phyloP scores from a whole-genome alignment of 768 basidiomycete genomes.

The Leccinum barrowsii region DNA sequence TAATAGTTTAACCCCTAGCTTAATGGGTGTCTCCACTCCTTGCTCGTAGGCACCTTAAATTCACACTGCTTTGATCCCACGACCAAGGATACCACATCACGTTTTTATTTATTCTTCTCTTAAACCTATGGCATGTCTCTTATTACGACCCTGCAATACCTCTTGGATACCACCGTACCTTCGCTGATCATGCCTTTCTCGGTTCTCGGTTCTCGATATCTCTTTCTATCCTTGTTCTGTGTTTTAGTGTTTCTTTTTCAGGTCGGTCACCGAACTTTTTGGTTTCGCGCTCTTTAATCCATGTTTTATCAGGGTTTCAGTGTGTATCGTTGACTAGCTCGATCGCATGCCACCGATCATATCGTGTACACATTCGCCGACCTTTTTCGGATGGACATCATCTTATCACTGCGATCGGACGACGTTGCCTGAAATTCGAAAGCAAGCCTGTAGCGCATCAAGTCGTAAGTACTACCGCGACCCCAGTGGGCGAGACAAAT shows the following conservation, averaged over 20 bases:
- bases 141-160: constrained; percentile 14
- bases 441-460: not conserved
- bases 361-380: constrained; percentile 9
- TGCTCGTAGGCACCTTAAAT: constrained; percentile 3
- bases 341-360: constrained; percentile 10
- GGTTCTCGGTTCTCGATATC: not conserved
- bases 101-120: constrained; percentile 7
- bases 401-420: not conserved
- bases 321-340: constrained; percentile 13
- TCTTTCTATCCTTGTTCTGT: not conserved
- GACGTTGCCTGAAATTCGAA: not conserved
- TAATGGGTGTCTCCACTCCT: constrained; percentile 18
- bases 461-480: not conserved
- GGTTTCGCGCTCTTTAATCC: not conserved
- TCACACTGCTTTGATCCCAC: constrained; percentile 3
- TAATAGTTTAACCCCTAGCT: constrained; percentile 19
- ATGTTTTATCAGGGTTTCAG: constrained; percentile 6
- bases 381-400: constrained; percentile 2
- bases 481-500: not conserved
- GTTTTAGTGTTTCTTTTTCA: constrained; percentile 2
- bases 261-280: not conserved
- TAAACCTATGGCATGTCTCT: constrained; percentile 6
- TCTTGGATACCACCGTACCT: constrained; percentile 24
- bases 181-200: constrained; percentile 5
- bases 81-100: constrained; percentile 12